Base-by-base conservation (phyloP, 257 asterid species). In the Przewalskia tangutica region DNA sequence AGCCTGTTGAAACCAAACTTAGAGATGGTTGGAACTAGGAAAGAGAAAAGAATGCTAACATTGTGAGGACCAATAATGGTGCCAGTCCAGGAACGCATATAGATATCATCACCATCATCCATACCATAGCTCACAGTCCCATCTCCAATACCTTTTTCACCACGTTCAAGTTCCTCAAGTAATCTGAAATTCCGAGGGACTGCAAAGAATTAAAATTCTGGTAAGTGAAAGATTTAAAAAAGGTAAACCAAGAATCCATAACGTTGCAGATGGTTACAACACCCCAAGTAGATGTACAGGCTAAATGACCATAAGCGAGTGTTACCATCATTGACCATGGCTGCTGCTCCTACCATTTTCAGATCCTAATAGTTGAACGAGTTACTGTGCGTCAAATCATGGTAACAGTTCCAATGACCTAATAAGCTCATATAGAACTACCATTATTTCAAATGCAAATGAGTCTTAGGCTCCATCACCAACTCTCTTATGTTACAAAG, bases 181-280 rank as follows among this genome's bases (percentile, higher is more conserved):
- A 89, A 85, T 80, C 92, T 86, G 80, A 89, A 89, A 84, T 89
- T 89, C 54, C 92, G 82, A 89, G 92, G 92, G 85, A 89, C 92
- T 88, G 88, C 85, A 83, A 80, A 64, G 77, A 77, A 82, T 10
- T 23, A 70, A 77, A 46, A 85, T 4, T 34, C 2, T 67, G 79
- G 62, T 73, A 73, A 73, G 62, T 84, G 60, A 88, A 83, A 70
- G 79, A 86, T 77, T 14, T 83, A 73, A 77, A 70, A 62, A 16
- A 32, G 27, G 46, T 3, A 58, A 65, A 76, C 42, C 9, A 18
- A 18, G 44, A 73, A 73, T 17, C 13, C 54, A 55, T 40, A 67
- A 71, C 6, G 56, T 64, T 42, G 71, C 18, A 48, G 81, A 44
- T 42, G 55, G 9, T 51, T 38, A 38, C 34, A 73, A 73, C 79